Conservation (phyloP, 768 basidiomycete species). For the Rhodosporidiobolus odoratus region DNA sequence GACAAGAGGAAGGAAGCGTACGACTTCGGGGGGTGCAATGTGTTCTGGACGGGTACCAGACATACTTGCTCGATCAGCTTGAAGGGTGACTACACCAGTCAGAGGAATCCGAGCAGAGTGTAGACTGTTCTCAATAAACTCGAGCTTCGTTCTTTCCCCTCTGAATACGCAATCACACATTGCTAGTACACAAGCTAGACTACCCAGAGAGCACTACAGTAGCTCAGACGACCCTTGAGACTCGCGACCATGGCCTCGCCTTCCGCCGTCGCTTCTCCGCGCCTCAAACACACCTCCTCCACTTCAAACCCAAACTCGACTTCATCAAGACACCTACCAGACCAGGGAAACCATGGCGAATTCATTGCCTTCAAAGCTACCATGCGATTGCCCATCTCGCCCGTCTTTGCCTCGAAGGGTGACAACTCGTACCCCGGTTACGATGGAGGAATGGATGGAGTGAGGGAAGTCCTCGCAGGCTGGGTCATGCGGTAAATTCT, state of each 20-base stretch:
- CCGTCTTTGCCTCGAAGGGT: constrained; percentile 19
- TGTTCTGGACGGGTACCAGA: constrained; percentile 62
- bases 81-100: neutral
- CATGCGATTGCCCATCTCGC: constrained; percentile 40
- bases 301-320: neutral
- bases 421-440: constrained; percentile 37
- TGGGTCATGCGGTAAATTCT: constrained; percentile 50
- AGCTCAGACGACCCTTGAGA: neutral
- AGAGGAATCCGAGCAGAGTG: neutral
- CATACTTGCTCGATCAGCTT: neutral
- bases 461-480: constrained; percentile 48
- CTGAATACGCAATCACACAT: neutral
- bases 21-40: constrained; percentile 84
- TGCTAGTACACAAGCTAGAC: too few species aligned
- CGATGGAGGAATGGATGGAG: constrained; percentile 47
- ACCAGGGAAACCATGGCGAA: constrained; percentile 9
- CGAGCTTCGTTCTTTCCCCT: neutral
- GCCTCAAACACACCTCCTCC: constrained; percentile 7
- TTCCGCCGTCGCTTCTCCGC: constrained; percentile 3
- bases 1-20: constrained; percentile 48
- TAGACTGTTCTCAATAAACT: neutral
- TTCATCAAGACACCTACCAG: neutral
- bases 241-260: neutral
- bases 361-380: constrained; percentile 39
- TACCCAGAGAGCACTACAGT: neutral